Evolutionary conservation across 108 stramenopile species (phyloP).

Genomic region (Chaetoceros muelleri): DNA sequence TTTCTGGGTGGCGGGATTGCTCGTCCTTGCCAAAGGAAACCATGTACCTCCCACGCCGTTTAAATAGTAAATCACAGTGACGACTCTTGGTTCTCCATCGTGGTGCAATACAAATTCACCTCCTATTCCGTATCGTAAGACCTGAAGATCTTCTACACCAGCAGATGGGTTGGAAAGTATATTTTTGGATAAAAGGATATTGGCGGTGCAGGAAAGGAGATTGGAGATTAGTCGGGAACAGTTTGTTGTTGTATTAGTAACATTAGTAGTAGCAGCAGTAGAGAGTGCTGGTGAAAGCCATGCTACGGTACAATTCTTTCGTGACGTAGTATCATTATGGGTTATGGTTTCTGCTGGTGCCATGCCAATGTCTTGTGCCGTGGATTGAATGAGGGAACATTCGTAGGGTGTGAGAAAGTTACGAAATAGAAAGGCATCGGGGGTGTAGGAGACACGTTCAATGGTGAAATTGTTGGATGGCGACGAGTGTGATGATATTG

Average conservation of each 20-base stretch:
- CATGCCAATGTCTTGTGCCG: conserved; percentile 5
- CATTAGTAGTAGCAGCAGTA: background rate
- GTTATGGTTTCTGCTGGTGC: conserved; percentile 15
- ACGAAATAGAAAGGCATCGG: conserved; percentile 20
- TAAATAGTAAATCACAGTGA: conserved; percentile 53
- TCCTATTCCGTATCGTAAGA: conserved; percentile 28
- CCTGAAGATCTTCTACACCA: conserved; percentile 38
- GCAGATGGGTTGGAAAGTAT: conserved; percentile 8
- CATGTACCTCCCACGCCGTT: conserved; percentile 56
- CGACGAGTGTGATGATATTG: too few relatives aligned
- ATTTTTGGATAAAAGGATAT: conserved; percentile 7
- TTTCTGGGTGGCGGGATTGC: too few relatives aligned
- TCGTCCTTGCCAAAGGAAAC: conserved; percentile 42
- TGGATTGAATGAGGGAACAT: conserved; percentile 12
- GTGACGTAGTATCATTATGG: conserved; percentile 3
- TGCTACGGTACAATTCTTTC: conserved; percentile 8
- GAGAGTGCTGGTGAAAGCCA: conserved; percentile 6
- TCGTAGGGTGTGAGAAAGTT: conserved; percentile 18
- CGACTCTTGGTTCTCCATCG: conserved; percentile 22
- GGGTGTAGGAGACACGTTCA: conserved; percentile 18
- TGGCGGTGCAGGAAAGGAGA: conserved; percentile 5
- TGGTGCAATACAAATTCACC: conserved; percentile 48
- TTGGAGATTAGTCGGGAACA: conserved; percentile 2
- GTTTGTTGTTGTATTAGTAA: background rate
- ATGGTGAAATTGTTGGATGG: conserved; percentile 6